Evolutionary conservation across 352 stramenopile genomes (phyloP).

Genomic region (Achlya hypogyna): DNA sequence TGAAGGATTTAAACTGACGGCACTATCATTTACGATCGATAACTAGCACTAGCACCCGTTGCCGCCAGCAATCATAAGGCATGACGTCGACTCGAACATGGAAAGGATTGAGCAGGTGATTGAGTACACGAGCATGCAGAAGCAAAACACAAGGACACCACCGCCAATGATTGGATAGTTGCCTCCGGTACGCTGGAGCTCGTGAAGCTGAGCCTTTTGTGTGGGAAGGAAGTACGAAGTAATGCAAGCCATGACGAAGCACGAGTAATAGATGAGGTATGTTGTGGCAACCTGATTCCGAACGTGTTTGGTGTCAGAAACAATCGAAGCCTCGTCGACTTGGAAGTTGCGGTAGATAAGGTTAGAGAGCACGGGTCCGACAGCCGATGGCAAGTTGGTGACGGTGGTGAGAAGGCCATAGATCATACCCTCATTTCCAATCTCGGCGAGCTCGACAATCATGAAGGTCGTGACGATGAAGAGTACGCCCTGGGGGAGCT

Average conservation of each 20-base stretch:
- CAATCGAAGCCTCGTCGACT: slow-evolving; percentile 24
- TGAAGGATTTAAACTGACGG: too few relatives aligned
- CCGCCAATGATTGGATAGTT: slow-evolving; percentile 1
- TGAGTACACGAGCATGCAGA: slow-evolving; percentile 39
- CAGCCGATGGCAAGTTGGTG: slow-evolving; percentile 24
- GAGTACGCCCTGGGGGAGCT: slow-evolving; percentile 31
- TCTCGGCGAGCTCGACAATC: slow-evolving; percentile 29
- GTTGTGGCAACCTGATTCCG: slow-evolving; percentile 28
- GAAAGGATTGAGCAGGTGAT: slow-evolving; percentile 43
- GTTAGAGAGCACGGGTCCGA: slow-evolving; percentile 34
- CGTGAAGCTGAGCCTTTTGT: slow-evolving; percentile 24
- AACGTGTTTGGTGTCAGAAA: slow-evolving; percentile 24
- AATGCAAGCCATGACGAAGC: slow-evolving; percentile 31
- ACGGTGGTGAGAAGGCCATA: slow-evolving; percentile 31
- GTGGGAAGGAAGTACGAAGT: slow-evolving; percentile 35
- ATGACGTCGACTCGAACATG: slow-evolving; percentile 47
- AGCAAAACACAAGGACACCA: slow-evolving; percentile 15
- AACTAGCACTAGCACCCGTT: slow-evolving; percentile 33
- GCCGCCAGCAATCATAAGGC: slow-evolving; percentile 48
- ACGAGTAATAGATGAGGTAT: slow-evolving; percentile 30
- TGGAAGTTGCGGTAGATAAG: slow-evolving; percentile 33
- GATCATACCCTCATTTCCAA: slow-evolving; percentile 29
- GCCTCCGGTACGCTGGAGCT: slow-evolving; percentile 23
- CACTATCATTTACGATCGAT: too few relatives aligned
- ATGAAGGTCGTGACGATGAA: slow-evolving; percentile 25